These are phyloP conservation scores for Didymosphaeria variabile DNA, from an alignment of 2,329 filamentous ascomycete genomes.

Conservation along the genomic window DNA sequence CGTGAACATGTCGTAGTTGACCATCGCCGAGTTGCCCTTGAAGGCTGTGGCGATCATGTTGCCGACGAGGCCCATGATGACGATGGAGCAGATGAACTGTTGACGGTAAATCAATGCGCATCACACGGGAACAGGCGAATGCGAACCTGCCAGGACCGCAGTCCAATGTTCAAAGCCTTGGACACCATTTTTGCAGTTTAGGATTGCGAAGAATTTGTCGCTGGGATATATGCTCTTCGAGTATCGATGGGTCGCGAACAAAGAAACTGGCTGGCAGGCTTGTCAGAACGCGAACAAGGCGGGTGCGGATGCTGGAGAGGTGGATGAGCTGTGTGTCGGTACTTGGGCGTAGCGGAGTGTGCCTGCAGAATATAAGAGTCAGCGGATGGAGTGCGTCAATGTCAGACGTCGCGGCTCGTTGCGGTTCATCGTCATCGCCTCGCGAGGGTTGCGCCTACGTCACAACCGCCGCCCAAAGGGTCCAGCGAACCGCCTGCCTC, in stretches of 20 bases:
- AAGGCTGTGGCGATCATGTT: constrained; percentile 67
- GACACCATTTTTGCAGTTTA: constrained; percentile 49
- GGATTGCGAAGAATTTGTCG: background rate
- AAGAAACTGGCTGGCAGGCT: constrained; percentile 9
- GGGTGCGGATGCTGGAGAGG: constrained; percentile 7
- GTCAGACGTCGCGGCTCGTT: constrained; percentile 25
- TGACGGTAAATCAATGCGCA: background rate
- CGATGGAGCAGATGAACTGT: constrained; percentile 67
- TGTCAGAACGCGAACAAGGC: background rate
- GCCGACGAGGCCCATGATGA: constrained; percentile 69
- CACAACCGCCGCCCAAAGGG: constrained; percentile 19
- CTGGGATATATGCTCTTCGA: background rate
- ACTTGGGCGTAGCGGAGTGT: constrained; percentile 22
- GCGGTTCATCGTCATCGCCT: constrained; percentile 28
- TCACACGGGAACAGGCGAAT: constrained; percentile 14
- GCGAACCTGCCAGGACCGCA: constrained; percentile 53
- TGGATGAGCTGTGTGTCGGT: background rate
- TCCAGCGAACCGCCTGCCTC: constrained; percentile 5
- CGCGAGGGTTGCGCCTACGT: constrained; percentile 22
- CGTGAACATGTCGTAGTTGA: constrained; percentile 75
- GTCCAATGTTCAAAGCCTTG: constrained; percentile 49
- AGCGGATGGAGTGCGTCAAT: constrained; percentile 23
- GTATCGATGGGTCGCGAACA: constrained; percentile 9
- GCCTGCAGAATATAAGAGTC: constrained; percentile 21
- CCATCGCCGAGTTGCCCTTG: constrained; percentile 64